phyloP scores from a whole-genome alignment of 768 basidiomycete species.

The Hericium alpestre region DNA sequence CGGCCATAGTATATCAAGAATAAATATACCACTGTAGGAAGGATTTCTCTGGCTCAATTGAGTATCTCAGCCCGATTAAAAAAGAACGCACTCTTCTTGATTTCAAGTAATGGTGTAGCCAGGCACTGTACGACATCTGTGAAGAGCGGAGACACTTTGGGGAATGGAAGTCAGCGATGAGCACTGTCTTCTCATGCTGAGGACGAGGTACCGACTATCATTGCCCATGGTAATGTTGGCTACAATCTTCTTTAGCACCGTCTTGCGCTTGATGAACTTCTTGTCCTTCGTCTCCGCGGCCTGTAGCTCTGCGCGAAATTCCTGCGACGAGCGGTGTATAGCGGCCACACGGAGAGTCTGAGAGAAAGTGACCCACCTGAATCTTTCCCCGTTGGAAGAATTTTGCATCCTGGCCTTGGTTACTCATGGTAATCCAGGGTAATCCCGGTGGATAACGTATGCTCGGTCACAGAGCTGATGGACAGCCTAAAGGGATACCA shows the following conservation, averaged over 20 bases:
- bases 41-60: too few relatives aligned
- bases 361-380: constrained; percentile 41
- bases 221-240: constrained; percentile 99
- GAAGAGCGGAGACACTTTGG: constrained; percentile 83
- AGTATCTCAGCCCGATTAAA: neutral
- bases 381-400: constrained; percentile 90
- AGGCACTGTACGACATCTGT: constrained; percentile 93
- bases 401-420: constrained; percentile 74
- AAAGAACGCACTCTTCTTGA: constrained; percentile 87
- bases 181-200: neutral
- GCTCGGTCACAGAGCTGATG: too few relatives aligned
- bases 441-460: neutral
- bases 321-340: constrained; percentile 30
- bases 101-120: constrained; percentile 89
- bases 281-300: constrained; percentile 94
- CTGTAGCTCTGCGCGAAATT: constrained; percentile 85
- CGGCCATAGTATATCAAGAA: constrained; percentile 96
- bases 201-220: constrained; percentile 63
- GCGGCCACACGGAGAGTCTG: neutral
- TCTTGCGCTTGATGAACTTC: constrained; percentile 89
- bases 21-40: constrained; percentile 80
- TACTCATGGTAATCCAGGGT: constrained; percentile 23
- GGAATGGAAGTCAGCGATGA: constrained; percentile 14
- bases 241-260: constrained; percentile 90
- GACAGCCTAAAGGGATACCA: too few relatives aligned